Conservation (phyloP, 1,284 basidiomycete species). For the Cryptococcus sp. region DNA sequence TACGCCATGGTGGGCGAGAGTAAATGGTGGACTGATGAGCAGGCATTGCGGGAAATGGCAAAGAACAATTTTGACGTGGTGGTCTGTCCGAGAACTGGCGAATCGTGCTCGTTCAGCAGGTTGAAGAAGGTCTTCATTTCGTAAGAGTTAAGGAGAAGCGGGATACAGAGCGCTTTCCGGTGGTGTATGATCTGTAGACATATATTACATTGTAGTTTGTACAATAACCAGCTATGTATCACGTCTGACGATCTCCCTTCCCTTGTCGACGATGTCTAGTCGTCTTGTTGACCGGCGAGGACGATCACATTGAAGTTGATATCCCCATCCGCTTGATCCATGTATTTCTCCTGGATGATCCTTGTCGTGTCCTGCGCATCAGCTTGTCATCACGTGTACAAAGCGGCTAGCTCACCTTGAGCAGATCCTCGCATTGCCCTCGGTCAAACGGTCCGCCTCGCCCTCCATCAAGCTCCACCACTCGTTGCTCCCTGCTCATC, state of each 20-base stretch:
- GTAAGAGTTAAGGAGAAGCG: no score
- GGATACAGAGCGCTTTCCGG: no score
- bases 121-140: conserved; percentile 86
- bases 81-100: conserved; percentile 70
- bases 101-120: conserved; percentile 59
- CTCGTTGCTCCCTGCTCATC: conserved; percentile 47
- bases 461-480: conserved; percentile 75
- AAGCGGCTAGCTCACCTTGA: conserved; percentile 50
- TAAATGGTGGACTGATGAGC: background rate
- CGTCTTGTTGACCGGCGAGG: conserved; percentile 37
- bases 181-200: no score
- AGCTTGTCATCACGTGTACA: conserved; percentile 8
- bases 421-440: conserved; percentile 57
- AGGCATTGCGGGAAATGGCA: conserved; percentile 82
- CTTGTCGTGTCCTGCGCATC: conserved; percentile 59
- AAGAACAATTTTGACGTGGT: conserved; percentile 64
- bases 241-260: no score
- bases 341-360: conserved; percentile 61
- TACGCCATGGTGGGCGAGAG: background rate
- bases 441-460: conserved; percentile 70
- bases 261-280: background rate
- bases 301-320: conserved; percentile 47
- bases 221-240: no score
- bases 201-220: no score
- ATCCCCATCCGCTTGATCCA: conserved; percentile 47